These are phyloP conservation scores for Boechera retrofracta DNA, from an alignment of 345 rosid genomes.

Conservation along the genomic window DNA sequence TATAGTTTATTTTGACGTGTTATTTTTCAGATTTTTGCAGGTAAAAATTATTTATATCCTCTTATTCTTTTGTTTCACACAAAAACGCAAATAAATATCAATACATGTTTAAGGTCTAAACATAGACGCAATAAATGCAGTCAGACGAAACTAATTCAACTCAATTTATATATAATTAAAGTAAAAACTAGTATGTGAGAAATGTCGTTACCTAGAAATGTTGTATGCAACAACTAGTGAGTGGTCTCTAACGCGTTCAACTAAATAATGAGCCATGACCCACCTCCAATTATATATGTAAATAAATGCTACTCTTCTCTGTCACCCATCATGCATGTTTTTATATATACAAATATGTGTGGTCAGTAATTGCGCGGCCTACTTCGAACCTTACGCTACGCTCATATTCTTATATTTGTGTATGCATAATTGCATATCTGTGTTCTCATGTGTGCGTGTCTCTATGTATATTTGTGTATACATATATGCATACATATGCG, in stretches of 20 bases:
- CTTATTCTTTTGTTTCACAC: neutral
- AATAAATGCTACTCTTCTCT: constrained; percentile 37
- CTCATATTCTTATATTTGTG: constrained; percentile 9
- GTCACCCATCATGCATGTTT: constrained; percentile 40
- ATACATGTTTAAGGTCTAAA: neutral
- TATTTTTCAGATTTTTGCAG: neutral
- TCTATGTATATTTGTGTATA: constrained; percentile 1
- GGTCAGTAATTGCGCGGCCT: constrained; percentile 34
- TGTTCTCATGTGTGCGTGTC: constrained; percentile 2
- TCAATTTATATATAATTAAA: neutral
- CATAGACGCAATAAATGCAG: constrained; percentile 9
- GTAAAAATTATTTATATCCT: neutral
- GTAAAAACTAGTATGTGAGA: neutral
- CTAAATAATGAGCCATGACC: constrained; percentile 37
- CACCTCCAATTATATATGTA: constrained; percentile 37
- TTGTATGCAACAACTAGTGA: constrained; percentile 31
- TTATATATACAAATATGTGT: constrained; percentile 38
- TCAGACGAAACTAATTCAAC: neutral
- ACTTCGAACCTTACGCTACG: constrained; percentile 28
- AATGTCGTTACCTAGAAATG: constrained; percentile 28
- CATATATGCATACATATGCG: neutral
- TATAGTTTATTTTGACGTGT: neutral
- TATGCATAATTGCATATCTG: constrained; percentile 2
- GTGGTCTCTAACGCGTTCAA: constrained; percentile 41
- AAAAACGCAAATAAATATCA: neutral